These are phyloP conservation scores for Phytophthora sp. DNA, from an alignment of 352 stramenopile genomes.

Conservation along the genomic window DNA sequence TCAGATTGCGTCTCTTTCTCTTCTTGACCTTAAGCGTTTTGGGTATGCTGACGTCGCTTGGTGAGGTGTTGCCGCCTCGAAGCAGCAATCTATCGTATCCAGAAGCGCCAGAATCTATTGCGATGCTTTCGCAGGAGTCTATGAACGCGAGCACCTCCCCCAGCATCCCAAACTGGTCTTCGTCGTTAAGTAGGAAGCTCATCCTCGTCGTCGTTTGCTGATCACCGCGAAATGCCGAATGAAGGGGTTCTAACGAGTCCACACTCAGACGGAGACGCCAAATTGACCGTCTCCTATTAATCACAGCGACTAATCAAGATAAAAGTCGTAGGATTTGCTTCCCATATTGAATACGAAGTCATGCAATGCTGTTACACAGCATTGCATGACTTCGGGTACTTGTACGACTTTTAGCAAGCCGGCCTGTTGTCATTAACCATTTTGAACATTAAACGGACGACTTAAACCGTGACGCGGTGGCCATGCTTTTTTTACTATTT, in stretches of 20 bases:
- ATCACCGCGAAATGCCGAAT: neutral
- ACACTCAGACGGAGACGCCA: too few species aligned
- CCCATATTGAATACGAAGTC: too few species aligned
- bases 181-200: conserved; percentile 16
- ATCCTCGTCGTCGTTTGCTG: conserved; percentile 1
- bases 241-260: neutral
- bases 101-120: neutral
- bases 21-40: conserved; percentile 3
- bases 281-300: too few species aligned
- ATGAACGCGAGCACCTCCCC: conserved; percentile 18
- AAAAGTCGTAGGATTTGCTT: too few species aligned
- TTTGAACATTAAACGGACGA: too few species aligned
- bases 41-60: neutral
- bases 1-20: conserved; percentile 23
- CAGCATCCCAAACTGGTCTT: conserved; percentile 10
- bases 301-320: conserved; percentile 1
- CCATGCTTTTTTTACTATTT: too few species aligned
- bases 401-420: too few species aligned
- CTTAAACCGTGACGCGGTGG: too few species aligned
- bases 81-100: neutral
- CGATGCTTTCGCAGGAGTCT: conserved; percentile 3
- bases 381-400: too few species aligned
- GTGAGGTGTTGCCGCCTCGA: neutral
- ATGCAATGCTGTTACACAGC: too few species aligned
- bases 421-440: too few species aligned